Evolutionary conservation across 768 basidiomycete genomes (phyloP).

Genomic region (Hygrophorus russula): DNA sequence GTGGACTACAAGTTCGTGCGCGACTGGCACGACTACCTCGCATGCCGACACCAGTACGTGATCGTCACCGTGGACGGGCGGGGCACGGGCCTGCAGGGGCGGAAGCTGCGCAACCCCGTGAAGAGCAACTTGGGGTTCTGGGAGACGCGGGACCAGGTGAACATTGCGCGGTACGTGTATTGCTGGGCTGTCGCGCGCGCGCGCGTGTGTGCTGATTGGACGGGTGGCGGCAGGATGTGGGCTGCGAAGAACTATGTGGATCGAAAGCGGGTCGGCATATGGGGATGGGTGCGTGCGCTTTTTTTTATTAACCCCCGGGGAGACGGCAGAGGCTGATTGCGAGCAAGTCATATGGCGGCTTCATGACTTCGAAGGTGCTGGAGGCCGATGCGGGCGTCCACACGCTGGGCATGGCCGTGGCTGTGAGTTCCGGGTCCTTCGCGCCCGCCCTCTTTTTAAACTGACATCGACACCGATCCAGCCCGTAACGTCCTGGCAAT

Average conservation of each 20-base stretch:
- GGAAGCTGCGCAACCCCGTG: constrained; percentile 77
- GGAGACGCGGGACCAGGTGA: constrained; percentile 85
- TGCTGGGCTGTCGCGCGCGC: constrained; percentile 6
- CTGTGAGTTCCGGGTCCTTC: constrained; percentile 38
- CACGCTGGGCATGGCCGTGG: constrained; percentile 83
- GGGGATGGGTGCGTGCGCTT: constrained; percentile 92
- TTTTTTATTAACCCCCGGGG: constrained; percentile 1
- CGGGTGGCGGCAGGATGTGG: constrained; percentile 46
- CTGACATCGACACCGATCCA: constrained; percentile 17
- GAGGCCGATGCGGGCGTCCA: constrained; percentile 88
- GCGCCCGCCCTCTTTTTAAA: background rate
- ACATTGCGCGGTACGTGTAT: constrained; percentile 62
- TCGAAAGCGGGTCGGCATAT: constrained; percentile 79
- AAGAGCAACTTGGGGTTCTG: constrained; percentile 80
- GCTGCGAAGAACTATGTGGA: constrained; percentile 85
- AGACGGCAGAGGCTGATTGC: background rate
- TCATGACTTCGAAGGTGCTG: constrained; percentile 87
- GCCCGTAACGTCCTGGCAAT: constrained; percentile 82
- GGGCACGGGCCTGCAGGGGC: constrained; percentile 88
- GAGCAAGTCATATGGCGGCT: constrained; percentile 85
- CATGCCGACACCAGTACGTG: constrained; percentile 71
- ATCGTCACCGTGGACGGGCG: constrained; percentile 86
- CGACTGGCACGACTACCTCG: constrained; percentile 85
- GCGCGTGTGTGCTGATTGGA: background rate
- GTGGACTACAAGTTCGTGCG: constrained; percentile 56